These are phyloP conservation scores for Leishmania amazonensis DNA, from an alignment of 208 protist genomes.

Conservation along the genomic window DNA sequence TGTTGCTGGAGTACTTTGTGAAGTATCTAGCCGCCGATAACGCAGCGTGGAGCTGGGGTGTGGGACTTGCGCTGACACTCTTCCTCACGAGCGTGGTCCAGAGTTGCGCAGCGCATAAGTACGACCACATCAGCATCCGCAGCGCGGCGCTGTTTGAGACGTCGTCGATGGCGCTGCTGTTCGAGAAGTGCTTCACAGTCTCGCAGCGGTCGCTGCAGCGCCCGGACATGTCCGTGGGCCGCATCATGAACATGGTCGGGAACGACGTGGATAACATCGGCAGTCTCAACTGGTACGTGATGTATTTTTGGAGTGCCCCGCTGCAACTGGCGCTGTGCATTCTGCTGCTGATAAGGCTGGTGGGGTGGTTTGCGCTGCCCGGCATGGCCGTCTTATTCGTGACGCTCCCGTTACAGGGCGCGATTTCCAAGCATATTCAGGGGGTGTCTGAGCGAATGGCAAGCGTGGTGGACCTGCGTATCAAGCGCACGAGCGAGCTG, in stretches of 20 bases:
- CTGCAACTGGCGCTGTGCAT: conserved; percentile 65
- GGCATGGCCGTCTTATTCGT: conserved; percentile 63
- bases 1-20: conserved; percentile 51
- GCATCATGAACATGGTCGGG: conserved; percentile 83
- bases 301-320: conserved; percentile 74
- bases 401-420: conserved; percentile 63
- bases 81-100: conserved; percentile 38
- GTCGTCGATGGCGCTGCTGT: conserved; percentile 65
- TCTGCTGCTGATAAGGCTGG: conserved; percentile 43
- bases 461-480: conserved; percentile 72
- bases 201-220: conserved; percentile 34
- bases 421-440: conserved; percentile 40
- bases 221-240: conserved; percentile 68
- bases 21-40: conserved; percentile 33
- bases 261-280: conserved; percentile 43
- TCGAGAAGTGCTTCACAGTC: conserved; percentile 75
- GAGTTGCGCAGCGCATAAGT: conserved; percentile 51
- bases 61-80: conserved; percentile 34
- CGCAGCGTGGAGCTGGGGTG: conserved; percentile 22
- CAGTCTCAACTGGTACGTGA: conserved; percentile 64
- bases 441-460: conserved; percentile 37
- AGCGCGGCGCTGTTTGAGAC: conserved; percentile 56
- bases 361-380: conserved; percentile 64
- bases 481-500: conserved; percentile 88
- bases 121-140: conserved; percentile 61